Base-by-base conservation (phyloP, 1,284 basidiomycete genomes). In the Cutaneotrichosporon curvatum region DNA sequence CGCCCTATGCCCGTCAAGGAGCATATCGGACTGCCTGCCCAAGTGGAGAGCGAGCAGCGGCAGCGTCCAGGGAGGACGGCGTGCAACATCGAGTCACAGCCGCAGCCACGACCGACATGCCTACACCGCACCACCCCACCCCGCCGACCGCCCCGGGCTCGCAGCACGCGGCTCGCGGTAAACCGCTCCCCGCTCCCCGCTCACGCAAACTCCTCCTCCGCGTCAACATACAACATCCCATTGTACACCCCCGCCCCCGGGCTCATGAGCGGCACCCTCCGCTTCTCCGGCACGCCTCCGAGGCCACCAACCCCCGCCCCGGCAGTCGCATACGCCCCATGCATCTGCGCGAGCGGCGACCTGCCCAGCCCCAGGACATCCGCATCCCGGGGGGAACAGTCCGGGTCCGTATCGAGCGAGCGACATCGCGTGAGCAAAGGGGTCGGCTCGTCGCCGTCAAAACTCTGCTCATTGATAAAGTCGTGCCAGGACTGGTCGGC, bases 401-500 rank as follows among this genome's bases (percentile, higher is more conserved):
- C 52, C n/a, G 52, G 52, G 43, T 54, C 52, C 9, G 52, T 54
- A 37, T 54, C 52, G n/a, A 54, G 48, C 21, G 43, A 45, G 20
- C 52, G 45, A 34, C 52, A 54, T 18, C 52, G 35, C 18, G 52
- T 54, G 21, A 54, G 43, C 40, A 54, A 30, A 37, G 52, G 52
- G n/a, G 52, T 54, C 37, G 48, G 48, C 45, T 54, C 52, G 43
- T 54, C 52, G 22, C 45, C 48, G 30, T 54, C 52, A 50, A 54
- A 54, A 48, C 48, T 54, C 43, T 54, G 49, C 37, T 54, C 52
- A 46, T 54, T 54, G 40, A 54, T 54, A 40, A 50, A 54, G 37
- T 54, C 52, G 49, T 54, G 52, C 52, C 52, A 54, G n/a, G 48
- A 50, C 46, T 54, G 52, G 35, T 54, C 52, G 14, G 52, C 52